A percentile compares a stretch with the other conserved stretches of the same genome.
Conservation (phyloP, 1,284 basidiomycete genomes). For the Schizopora paradoxa region DNA sequence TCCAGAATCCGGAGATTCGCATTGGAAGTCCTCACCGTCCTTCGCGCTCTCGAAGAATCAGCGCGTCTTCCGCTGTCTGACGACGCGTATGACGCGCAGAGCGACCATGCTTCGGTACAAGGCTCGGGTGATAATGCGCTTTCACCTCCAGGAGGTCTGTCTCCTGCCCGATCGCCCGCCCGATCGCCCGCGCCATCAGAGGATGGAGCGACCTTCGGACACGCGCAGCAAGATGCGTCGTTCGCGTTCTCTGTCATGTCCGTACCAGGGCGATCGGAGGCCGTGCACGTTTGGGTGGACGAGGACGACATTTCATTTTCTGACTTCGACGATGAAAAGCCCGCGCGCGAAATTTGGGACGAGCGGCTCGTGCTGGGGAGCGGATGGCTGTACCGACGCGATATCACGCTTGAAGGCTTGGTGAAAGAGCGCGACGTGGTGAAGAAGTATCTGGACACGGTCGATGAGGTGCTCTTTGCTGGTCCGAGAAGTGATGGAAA, state of each 20-base stretch:
- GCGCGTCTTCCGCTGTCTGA: slow-evolving; percentile 61
- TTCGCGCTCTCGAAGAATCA: slow-evolving; percentile 66
- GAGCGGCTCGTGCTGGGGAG: slow-evolving; percentile 68
- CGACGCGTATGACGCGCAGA: slow-evolving; percentile 71
- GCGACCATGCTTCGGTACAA: slow-evolving; percentile 48
- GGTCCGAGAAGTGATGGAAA: slow-evolving; percentile 40
- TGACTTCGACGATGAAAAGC: slow-evolving; percentile 36
- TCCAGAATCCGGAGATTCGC: slow-evolving; percentile 65
- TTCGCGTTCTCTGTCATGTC: slow-evolving; percentile 63
- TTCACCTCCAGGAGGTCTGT: slow-evolving; percentile 33
- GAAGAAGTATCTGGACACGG: slow-evolving; percentile 58
- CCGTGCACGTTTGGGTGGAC: slow-evolving; percentile 78
- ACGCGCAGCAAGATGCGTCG: slow-evolving; percentile 52
- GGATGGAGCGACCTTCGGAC: slow-evolving; percentile 34
- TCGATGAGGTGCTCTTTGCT: slow-evolving; percentile 68
- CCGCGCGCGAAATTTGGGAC: slow-evolving; percentile 71
- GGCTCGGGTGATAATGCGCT: no score
- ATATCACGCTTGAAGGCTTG: slow-evolving; percentile 52
- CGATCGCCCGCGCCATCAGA: slow-evolving; percentile 36
- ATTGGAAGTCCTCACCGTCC: slow-evolving; percentile 67
- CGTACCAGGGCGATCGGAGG: slow-evolving; percentile 58
- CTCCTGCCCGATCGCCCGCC: slow-evolving; percentile 30
- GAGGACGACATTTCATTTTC: slow-evolving; percentile 41
- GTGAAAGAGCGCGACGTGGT: slow-evolving; percentile 53
- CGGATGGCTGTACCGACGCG: slow-evolving; percentile 74